Evolutionary conservation across 805 yeast species (phyloP).

Genomic region (Candida piceae): DNA sequence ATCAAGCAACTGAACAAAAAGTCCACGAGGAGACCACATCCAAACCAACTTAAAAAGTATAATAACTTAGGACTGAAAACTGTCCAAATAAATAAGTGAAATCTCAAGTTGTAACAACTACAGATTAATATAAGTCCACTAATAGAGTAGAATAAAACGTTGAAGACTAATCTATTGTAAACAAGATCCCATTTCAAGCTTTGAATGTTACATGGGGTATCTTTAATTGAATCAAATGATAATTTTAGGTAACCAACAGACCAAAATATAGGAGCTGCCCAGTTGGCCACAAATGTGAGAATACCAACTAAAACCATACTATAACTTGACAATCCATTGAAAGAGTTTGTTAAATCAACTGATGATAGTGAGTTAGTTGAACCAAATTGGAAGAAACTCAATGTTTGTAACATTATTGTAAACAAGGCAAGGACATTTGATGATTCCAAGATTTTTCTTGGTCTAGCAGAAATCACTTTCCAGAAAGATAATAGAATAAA

Average conservation of each 20-base stretch:
- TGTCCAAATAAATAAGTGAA: slow-evolving; percentile 94
- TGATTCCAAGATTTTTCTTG: slow-evolving; percentile 7
- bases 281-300: slow-evolving; percentile 77
- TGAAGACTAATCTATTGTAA: slow-evolving; percentile 32
- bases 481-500: slow-evolving; percentile 26
- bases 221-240: slow-evolving; percentile 6
- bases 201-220: slow-evolving; percentile 2
- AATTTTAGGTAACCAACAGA: slow-evolving; percentile 37
- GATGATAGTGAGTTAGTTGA: slow-evolving; percentile 91
- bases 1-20: slow-evolving; percentile 23
- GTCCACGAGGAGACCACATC: slow-evolving; percentile 41
- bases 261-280: slow-evolving; percentile 85
- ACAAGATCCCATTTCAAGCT: slow-evolving; percentile 30
- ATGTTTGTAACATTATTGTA: slow-evolving; percentile 57
- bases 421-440: slow-evolving; percentile 26
- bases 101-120: slow-evolving; percentile 71
- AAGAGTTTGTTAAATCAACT: slow-evolving; percentile 84
- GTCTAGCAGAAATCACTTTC: slow-evolving; percentile 6
- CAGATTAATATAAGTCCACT: slow-evolving; percentile 53
- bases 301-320: slow-evolving; percentile 67
- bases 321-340: slow-evolving; percentile 78
- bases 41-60: slow-evolving; percentile 73
- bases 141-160: slow-evolving; percentile 52
- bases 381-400: slow-evolving; percentile 82
- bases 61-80: slow-evolving; percentile 92